Conservation (phyloP, 768 basidiomycete genomes). For the Lactarius quietus region DNA sequence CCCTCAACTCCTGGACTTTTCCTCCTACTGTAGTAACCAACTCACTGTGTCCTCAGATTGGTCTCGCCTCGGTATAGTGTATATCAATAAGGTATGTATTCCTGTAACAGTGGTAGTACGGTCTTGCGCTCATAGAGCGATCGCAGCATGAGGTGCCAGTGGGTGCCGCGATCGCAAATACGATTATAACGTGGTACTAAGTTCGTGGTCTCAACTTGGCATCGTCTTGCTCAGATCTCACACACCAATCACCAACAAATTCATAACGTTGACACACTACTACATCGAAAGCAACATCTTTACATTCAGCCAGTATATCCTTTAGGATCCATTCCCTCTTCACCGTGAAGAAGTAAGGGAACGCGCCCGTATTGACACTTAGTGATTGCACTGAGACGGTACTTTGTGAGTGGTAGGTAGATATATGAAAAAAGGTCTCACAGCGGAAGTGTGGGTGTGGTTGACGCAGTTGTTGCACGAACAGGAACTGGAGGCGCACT, state of each 20-base stretch:
- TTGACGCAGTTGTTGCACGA: slow-evolving; percentile 17
- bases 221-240: neutral
- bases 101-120: too few relatives aligned
- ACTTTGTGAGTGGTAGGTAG: neutral
- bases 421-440: neutral
- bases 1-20: neutral
- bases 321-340: neutral
- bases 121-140: too few relatives aligned
- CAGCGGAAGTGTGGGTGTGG: slow-evolving; percentile 1
- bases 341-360: neutral
- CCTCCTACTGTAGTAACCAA: too few relatives aligned
- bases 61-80: too few relatives aligned
- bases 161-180: too few relatives aligned
- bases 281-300: slow-evolving; percentile 1
- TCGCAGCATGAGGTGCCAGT: too few relatives aligned
- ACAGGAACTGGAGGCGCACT: slow-evolving; percentile 12
- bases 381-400: neutral
- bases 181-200: too few relatives aligned
- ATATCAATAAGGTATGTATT: too few relatives aligned
- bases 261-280: neutral
- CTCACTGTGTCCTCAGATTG: too few relatives aligned
- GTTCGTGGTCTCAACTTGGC: neutral
- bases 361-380: neutral
- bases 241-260: neutral
- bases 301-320: neutral